A percentile compares a stretch with the other conserved stretches of the same genome.
Evolutionary conservation across 2,329 filamentous ascomycete genomes (phyloP).

Genomic region (Triangularia verruculosa): DNA sequence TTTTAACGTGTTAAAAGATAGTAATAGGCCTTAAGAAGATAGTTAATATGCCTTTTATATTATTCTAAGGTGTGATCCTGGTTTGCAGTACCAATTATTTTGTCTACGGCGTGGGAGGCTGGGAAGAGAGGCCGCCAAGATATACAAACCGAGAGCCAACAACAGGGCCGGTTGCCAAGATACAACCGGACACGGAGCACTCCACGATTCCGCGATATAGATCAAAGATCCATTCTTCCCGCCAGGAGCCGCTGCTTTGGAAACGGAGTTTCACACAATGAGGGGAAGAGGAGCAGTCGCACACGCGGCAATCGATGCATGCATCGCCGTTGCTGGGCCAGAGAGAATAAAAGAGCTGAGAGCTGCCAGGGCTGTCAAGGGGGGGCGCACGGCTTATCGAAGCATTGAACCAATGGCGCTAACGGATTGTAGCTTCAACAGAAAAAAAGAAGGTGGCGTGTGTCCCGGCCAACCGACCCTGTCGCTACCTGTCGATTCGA

Average conservation of each 20-base stretch:
- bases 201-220: neutral
- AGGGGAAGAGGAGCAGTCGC: neutral
- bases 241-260: conserved; percentile 14
- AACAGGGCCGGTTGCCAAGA: neutral
- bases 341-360: neutral
- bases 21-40: no score
- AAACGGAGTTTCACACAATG: conserved; percentile 15
- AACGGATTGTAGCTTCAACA: neutral
- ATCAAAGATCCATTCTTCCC: neutral
- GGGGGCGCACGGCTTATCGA: neutral
- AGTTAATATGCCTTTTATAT: no score
- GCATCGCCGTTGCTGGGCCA: conserved; percentile 9
- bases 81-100: no score
- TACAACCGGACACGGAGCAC: neutral
- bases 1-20: no score
- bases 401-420: neutral
- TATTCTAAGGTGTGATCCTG: no score
- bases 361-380: neutral
- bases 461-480: neutral
- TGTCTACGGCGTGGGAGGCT: no score
- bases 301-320: conserved; percentile 12
- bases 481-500: neutral
- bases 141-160: neutral
- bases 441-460: neutral
- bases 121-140: neutral